phyloP scores from a whole-genome alignment of 2,329 filamentous ascomycete species.

The Ophiostoma australiae region DNA sequence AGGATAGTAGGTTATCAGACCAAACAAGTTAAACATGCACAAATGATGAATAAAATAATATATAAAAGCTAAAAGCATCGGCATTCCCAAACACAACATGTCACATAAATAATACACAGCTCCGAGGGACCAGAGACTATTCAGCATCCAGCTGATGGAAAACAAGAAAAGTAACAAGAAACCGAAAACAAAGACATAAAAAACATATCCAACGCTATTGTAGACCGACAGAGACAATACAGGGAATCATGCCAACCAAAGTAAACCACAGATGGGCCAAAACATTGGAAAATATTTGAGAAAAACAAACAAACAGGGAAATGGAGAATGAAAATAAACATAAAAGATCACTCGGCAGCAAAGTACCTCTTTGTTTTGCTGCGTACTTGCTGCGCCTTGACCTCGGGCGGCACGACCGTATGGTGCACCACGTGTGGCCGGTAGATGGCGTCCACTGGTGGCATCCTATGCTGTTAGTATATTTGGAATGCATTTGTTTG shows the following conservation, averaged over 20 bases:
- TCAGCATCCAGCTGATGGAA: not conserved
- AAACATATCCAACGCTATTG: constrained; percentile 2
- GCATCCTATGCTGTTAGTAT: constrained; percentile 53
- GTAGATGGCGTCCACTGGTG: constrained; percentile 84
- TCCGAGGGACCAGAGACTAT: not conserved
- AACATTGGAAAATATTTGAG: too few species aligned
- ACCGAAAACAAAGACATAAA: not conserved
- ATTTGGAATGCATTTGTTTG: too few species aligned
- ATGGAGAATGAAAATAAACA: not conserved
- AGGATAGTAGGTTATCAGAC: too few species aligned
- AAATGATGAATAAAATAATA: too few species aligned
- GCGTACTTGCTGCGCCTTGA: constrained; percentile 62
- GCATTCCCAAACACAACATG: not conserved
- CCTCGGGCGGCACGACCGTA: constrained; percentile 63
- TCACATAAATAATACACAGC: constrained; percentile 5
- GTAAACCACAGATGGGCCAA: too few species aligned
- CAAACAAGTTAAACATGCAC: too few species aligned
- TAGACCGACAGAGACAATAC: constrained; percentile 1
- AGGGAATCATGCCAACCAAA: constrained; percentile 9
- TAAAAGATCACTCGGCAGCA: constrained; percentile 51
- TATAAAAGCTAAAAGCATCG: not conserved
- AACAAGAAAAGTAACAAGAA: not conserved
- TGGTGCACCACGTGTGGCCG: constrained; percentile 92
- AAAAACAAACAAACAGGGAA: not conserved
- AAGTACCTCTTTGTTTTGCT: constrained; percentile 69